Evolutionary conservation across 352 stramenopile species (phyloP).

Genomic region (Pythium myriotylum): DNA sequence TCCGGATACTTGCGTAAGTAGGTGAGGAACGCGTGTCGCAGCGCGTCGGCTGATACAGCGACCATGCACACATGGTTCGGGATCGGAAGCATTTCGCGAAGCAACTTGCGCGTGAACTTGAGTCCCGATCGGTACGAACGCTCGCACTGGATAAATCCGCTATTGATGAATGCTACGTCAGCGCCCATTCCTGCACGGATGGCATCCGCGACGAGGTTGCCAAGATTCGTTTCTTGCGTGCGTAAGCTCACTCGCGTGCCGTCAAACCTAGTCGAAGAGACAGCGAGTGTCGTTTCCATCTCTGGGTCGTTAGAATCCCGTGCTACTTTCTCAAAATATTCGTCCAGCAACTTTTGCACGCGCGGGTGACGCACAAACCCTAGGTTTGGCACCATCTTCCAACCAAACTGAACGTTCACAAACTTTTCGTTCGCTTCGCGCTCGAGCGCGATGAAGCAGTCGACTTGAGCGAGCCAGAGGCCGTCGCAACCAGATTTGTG

Average conservation of each 20-base stretch:
- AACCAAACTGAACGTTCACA: constrained; percentile 51
- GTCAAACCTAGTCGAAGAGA: constrained; percentile 49
- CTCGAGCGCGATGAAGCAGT: constrained; percentile 45
- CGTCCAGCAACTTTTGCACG: constrained; percentile 2
- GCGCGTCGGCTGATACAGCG: not conserved
- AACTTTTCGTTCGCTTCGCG: not conserved
- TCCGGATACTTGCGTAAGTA: constrained; percentile 11
- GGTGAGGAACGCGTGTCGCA: constrained; percentile 1
- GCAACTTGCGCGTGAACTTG: constrained; percentile 6
- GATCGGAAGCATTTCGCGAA: constrained; percentile 14
- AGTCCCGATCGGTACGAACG: constrained; percentile 17
- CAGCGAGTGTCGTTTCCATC: constrained; percentile 46
- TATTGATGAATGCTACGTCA: constrained; percentile 85
- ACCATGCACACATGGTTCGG: constrained; percentile 9
- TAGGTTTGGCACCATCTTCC: constrained; percentile 81
- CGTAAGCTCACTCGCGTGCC: constrained; percentile 77
- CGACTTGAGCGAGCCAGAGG: constrained; percentile 82
- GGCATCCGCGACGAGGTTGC: constrained; percentile 82
- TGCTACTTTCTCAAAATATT: not conserved
- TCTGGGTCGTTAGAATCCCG: constrained; percentile 40
- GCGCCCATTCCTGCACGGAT: constrained; percentile 63
- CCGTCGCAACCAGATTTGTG: constrained; percentile 91
- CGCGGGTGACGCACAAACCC: not conserved
- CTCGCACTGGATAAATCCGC: constrained; percentile 87
- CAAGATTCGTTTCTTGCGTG: constrained; percentile 67